Evolutionary conservation across 306 rosid genomes (phyloP), one percentile per base, ranked within the genome.

Genomic region (Rosa rugosa): DNA sequence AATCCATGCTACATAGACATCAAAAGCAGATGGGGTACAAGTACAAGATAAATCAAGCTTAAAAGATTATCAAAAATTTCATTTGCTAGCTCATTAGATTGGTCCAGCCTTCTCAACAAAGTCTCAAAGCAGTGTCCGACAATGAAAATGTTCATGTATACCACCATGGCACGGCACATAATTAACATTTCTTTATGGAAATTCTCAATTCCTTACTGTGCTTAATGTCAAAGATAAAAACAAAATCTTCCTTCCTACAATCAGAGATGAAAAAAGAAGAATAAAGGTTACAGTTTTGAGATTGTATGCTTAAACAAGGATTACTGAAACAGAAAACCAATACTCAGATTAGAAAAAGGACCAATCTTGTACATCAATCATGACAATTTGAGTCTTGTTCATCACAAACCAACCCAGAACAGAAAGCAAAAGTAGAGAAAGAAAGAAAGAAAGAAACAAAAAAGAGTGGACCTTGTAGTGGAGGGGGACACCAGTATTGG

Each of bases 401-500:
- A 42, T 36, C 5, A 65, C 3, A 54, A 47, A 67, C 42, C 69
- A 69, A 56, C 72, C 71, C 76, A 75, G 80, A 75, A 22, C 5
- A 59, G 11, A 5, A 56, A 57, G 53, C 18, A 25, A 54, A 62
- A 40, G 12, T 34, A 22, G 25, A 51, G 49, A 45, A 45, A 45
- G 14, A 47, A 36, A 50, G 1, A n/a, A n/a, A 27, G 22, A 38
- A 56, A n/a, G 27, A 11, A 23, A 57, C 8, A 36, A 23, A 62
- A 57, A 70, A 71, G 71, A 16, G 20, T 60, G 11, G 72, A 91
- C 98, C 98, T 94, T 91, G 88, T 78, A 94, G 82, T 92, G 97
- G 25, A 94, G 96, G 53, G 98, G 94, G 31, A 83, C 91, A 27
- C 91, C 94, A 36, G 98, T 94, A 75, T 81, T 82, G 0, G 94